phyloP scores from a whole-genome alignment of 257 asterid species.

The Jaltomata sinuosa region DNA sequence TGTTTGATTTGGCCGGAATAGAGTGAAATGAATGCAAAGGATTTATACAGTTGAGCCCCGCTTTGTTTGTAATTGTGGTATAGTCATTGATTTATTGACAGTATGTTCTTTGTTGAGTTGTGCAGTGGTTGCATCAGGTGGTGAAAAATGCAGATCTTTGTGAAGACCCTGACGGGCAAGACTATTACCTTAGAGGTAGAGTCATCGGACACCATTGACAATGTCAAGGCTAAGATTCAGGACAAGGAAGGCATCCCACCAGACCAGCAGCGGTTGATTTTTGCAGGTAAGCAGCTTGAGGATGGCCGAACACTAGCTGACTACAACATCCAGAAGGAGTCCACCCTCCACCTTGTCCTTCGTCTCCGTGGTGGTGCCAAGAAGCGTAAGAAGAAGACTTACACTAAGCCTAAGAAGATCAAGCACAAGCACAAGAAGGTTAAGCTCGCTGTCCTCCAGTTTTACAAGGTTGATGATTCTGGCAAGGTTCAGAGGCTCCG shows the following conservation, averaged over 20 bases:
- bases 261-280: not conserved
- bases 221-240: not conserved
- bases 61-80: not conserved
- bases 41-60: not conserved
- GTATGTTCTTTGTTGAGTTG: not conserved
- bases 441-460: slow-evolving; percentile 18
- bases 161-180: slow-evolving; percentile 1
- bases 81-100: not conserved
- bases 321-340: not conserved
- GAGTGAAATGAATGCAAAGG: not conserved
- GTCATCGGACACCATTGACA: not conserved
- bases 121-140: not conserved
- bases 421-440: slow-evolving; percentile 36
- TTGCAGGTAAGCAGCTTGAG: not conserved
- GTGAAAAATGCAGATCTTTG: not conserved
- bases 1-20: not conserved
- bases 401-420: slow-evolving; percentile 35
- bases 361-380: slow-evolving; percentile 25
- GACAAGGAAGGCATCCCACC: not conserved
- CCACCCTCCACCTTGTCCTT: not conserved
- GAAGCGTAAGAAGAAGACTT: slow-evolving; percentile 37
- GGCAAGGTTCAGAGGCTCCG: not conserved
- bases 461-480: slow-evolving; percentile 3
- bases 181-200: slow-evolving; percentile 2
- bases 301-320: not conserved